Evolutionary conservation across 495 filamentous ascomycete species (phyloP).

Genomic region (Rusavskia elegans): DNA sequence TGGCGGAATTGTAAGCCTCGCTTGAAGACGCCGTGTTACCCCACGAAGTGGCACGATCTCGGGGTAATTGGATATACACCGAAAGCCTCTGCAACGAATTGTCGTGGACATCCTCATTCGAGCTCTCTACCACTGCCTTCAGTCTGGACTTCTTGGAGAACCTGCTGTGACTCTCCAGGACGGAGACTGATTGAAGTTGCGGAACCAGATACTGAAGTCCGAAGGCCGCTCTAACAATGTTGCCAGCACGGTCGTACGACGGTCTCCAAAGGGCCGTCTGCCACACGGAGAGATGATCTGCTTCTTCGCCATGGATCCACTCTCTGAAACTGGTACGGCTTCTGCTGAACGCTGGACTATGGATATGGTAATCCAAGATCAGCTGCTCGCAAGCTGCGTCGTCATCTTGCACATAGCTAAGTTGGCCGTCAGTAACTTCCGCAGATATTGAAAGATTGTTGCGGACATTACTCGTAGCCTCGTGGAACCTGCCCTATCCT

Average conservation of each 20-base stretch:
- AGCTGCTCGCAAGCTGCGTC: neutral
- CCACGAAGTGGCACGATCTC: neutral
- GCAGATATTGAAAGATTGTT: neutral
- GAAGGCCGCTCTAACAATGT: conserved; percentile 3
- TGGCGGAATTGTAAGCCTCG: neutral
- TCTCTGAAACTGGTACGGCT: neutral
- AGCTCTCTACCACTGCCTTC: neutral
- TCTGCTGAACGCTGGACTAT: conserved; percentile 1
- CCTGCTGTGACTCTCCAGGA: neutral
- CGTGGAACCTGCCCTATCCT: neutral
- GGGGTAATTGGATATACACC: conserved; percentile 3
- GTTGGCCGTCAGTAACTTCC: neutral
- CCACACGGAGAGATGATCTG: neutral
- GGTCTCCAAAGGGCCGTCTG: conserved; percentile 6
- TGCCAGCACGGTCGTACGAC: neutral
- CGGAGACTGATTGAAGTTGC: neutral
- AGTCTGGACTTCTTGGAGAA: neutral
- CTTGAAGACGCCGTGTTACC: neutral
- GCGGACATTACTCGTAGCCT: neutral
- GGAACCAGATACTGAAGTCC: conserved; percentile 5
- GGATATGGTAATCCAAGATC: neutral
- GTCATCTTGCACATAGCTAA: conserved; percentile 7
- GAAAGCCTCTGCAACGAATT: conserved; percentile 4
- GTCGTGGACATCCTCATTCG: neutral
- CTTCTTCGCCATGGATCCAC: neutral